These are phyloP conservation scores for Neonectria ditissima DNA, from an alignment of 2,329 filamentous ascomycete species.

Conservation along the genomic window DNA sequence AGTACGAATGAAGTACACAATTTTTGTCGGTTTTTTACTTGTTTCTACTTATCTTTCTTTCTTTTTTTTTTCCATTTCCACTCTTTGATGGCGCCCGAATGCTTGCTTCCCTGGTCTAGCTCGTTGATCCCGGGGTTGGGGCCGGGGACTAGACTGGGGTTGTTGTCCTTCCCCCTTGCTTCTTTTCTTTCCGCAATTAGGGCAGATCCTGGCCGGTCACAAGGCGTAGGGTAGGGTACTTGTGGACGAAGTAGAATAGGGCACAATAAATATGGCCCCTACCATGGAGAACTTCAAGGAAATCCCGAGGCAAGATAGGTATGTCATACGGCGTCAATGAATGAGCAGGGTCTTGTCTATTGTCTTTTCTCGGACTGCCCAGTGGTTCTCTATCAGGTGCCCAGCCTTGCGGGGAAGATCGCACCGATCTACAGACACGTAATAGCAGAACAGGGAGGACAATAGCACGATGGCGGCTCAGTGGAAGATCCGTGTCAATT, in stretches of 20 bases:
- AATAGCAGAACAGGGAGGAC: neutral
- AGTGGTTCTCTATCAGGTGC: neutral
- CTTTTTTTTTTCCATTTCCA: constrained; percentile 1
- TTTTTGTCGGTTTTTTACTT: constrained; percentile 8
- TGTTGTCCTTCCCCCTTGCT: neutral
- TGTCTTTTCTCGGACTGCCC: neutral
- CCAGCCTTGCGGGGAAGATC: neutral
- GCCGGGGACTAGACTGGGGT: neutral
- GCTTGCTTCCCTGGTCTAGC: neutral
- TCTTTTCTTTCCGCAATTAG: neutral
- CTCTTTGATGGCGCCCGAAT: neutral
- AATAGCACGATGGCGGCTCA: neutral
- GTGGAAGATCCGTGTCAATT: neutral
- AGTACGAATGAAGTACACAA: too few species aligned
- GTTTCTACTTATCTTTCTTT: too few species aligned
- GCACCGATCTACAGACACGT: neutral
- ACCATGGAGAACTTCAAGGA: too few species aligned
- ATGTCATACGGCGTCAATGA: neutral
- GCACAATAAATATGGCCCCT: too few species aligned
- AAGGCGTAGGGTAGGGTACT: neutral
- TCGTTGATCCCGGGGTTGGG: neutral
- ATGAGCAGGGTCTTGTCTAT: neutral
- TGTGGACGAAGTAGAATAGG: neutral
- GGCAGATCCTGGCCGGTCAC: too few species aligned
- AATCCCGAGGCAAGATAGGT: neutral